Evolutionary conservation across 805 yeast genomes (phyloP), one percentile per base, ranked within the genome.

Genomic region (Candida sphagnicola): DNA sequence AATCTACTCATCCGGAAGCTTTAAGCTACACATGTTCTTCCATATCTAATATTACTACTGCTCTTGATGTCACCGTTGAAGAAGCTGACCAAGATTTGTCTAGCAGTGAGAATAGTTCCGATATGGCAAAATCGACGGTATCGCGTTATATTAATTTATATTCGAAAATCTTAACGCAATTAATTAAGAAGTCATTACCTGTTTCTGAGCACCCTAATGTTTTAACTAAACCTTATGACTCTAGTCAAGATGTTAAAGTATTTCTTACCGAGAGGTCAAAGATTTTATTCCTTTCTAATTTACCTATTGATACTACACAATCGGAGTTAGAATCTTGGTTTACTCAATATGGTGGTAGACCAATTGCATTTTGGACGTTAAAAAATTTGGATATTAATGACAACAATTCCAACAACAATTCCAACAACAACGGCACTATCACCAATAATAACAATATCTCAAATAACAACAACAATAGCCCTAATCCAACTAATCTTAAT

Each of bases 251-350:
- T 51, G 74, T 82, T 34, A 68, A 74, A 33, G 76, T 77, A 5
- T 89, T 89, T 52, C 56, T 77, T 28, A 62, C 72, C 12, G 96
- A 88, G 57, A 70, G 82, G 40, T 85, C 95, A 3, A 81, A 80
- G 51, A 85, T 87, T n/a, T 58, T 89, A 38, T 86, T 80, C 57
- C 65, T 89, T 60, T 72, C 84, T n/a, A 88, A 87, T 57, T 64
- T 90, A 46, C 90, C 96, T 2, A 69, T 70, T 18, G 96, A 89
- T 51, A 85, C 91, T 4, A 90, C 96, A 1, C 96, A 90, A 60
- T 74, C 88, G 37, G 96, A 90, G 61, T 68, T 89, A 34, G 96
- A 89, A 64, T 72, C 83, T 23, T 90, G 96, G 96, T 89, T 88
- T 57, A 79, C 88, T 3, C 93, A 85, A 55, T 82, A 76, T 56